Base-by-base conservation (phyloP, 345 rosid species). In the Dipteronia dyeriana region DNA sequence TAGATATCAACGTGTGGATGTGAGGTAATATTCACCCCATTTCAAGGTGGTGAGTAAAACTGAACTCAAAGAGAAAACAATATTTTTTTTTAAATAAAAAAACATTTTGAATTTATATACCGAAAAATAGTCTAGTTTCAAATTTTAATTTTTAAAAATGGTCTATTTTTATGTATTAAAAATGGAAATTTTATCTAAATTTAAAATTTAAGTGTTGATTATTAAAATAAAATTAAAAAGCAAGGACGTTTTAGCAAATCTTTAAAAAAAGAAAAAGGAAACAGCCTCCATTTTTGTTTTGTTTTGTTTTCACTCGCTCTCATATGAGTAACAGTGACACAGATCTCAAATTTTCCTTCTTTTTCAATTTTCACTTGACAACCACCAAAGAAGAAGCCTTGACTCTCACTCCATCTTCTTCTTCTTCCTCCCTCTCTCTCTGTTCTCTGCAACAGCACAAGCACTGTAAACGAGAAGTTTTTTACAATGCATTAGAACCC, bases 301-400 rank as follows among this genome's bases (percentile, higher is more conserved):
- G 25, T 5, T 47, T 26, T 63, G 61, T 31, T 61, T 26, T 41
- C 45, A 41, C 74, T 19, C 6, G 9, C 5, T 12, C 3, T 9
- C 3, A 9, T 45, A 2, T 45, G 0, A 38, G 7, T 7, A 43
- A 34, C 65, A 56, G 75, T 59, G 19, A 26, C 59, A 74, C 14
- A 45, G 76, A 74, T 61, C 76, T 62, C 17, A 17, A 38, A 19
- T 72, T 51, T 38, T 14, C 54, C 19, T 34, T 39, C 49, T 16
- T 11, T 26, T 19, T 26, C 56, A 10, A 54, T 11, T 26, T 9
- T 17, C 56, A 10, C 56, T 45, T 45, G 49, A 39, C 75, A 39
- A 23, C 43, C 75, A 8, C 75, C 64, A 56, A 26, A 45, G 29
- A 16, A 3, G 19, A 59, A 73, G 57, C 76, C 77, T 74, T 74